Evolutionary conservation across 2,329 filamentous ascomycete species (phyloP).

Genomic region (Lasiodiplodia hormozganensis): DNA sequence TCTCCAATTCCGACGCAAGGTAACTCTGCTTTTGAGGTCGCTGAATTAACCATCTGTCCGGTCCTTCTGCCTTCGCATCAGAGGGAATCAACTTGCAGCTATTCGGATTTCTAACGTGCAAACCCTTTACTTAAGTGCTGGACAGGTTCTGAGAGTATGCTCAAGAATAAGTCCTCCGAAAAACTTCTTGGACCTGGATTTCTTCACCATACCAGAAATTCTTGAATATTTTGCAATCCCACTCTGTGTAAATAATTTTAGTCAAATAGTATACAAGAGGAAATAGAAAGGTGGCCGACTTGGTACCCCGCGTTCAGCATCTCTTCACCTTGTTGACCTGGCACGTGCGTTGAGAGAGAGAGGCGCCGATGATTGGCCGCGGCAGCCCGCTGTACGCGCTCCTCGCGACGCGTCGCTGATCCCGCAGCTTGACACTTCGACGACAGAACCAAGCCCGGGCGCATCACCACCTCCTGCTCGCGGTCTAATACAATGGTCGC

Average conservation of each 20-base stretch:
- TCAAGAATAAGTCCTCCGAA: not conserved
- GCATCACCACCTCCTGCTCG: slow-evolving; percentile 9
- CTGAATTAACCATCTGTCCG: no score
- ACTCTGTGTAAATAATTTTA: not conserved
- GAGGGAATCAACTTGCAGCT: no score
- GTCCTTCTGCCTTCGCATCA: no score
- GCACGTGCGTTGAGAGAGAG: not conserved
- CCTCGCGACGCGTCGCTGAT: slow-evolving; percentile 25
- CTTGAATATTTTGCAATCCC: no score
- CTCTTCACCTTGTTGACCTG: not conserved
- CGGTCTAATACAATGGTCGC: slow-evolving; percentile 18
- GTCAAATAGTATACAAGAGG: not conserved
- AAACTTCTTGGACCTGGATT: not conserved
- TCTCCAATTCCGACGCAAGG: no score
- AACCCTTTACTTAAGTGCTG: no score
- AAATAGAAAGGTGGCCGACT: not conserved
- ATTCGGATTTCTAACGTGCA: no score
- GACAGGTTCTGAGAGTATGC: no score
- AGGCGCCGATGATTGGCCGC: slow-evolving; percentile 8
- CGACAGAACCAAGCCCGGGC: not conserved
- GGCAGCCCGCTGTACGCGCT: slow-evolving; percentile 12
- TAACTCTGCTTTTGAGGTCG: no score
- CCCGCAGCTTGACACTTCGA: slow-evolving; percentile 23
- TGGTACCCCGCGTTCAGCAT: not conserved
- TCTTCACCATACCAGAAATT: not conserved